Evolutionary conservation across 2,329 filamentous ascomycete genomes (phyloP).

Genomic region (Neofusicoccum laricinum): DNA sequence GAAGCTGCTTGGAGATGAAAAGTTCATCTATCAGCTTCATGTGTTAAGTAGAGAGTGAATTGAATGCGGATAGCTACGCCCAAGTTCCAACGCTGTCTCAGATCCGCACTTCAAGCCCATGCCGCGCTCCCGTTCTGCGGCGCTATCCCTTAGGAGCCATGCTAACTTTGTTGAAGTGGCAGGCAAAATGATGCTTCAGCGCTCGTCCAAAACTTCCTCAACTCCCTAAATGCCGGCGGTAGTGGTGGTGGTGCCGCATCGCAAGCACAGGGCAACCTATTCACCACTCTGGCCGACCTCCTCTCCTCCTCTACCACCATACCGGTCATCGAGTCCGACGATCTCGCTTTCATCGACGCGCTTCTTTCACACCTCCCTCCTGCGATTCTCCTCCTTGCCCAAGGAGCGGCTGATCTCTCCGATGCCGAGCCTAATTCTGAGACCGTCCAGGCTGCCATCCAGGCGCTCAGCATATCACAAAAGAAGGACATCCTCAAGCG

Average conservation of each 20-base stretch:
- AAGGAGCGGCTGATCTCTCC: conserved; percentile 60
- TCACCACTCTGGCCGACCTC: conserved; percentile 82
- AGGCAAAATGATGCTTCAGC: conserved; percentile 62
- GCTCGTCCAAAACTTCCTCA: conserved; percentile 83
- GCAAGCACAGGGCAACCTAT: conserved; percentile 54
- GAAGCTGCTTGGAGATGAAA: not conserved
- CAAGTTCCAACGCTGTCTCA: not conserved
- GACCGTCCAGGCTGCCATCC: conserved; percentile 68
- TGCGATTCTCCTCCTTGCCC: conserved; percentile 71
- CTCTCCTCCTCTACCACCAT: conserved; percentile 75
- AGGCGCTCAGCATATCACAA: conserved; percentile 68
- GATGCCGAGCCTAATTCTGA: conserved; percentile 66
- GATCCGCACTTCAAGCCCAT: conserved; percentile 8
- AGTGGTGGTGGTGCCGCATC: conserved; percentile 40
- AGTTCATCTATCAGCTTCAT: not conserved
- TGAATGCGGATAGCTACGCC: not conserved
- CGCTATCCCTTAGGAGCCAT: not conserved
- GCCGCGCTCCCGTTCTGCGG: not conserved
- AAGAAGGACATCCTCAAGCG: conserved; percentile 79
- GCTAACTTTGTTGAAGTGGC: conserved; percentile 7
- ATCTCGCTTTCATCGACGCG: conserved; percentile 64
- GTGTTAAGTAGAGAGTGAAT: conserved; percentile 15
- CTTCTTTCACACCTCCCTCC: conserved; percentile 78
- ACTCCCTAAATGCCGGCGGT: conserved; percentile 66
- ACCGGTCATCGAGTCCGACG: conserved; percentile 68